Percentiles rank a stretch among this genome's conserved stretches.
These are phyloP conservation scores for Alternaria sp. DNA, from an alignment of 2,329 filamentous ascomycete genomes.

Conservation along the genomic window DNA sequence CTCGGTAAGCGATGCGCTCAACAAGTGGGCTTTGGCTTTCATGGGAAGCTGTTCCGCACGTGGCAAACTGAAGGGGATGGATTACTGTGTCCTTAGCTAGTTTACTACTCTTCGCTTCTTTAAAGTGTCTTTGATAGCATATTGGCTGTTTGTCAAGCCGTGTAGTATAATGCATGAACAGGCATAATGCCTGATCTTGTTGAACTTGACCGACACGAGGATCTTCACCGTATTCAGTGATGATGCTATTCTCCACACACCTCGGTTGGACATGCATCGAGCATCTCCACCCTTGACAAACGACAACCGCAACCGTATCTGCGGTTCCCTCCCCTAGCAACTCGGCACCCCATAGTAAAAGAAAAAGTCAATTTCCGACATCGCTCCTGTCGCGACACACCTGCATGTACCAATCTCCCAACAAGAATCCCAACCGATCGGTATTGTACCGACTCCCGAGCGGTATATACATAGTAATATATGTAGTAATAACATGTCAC, in stretches of 20 bases:
- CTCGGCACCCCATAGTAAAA: neutral
- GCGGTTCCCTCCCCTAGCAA: neutral
- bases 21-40: neutral
- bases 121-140: conserved; percentile 1
- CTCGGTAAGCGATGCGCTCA: neutral
- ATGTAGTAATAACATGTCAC: neutral
- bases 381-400: neutral
- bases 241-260: neutral
- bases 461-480: neutral
- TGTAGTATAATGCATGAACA: conserved; percentile 4
- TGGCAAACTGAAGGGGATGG: neutral
- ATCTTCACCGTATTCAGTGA: neutral
- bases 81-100: neutral
- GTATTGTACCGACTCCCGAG: neutral
- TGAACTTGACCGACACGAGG: neutral
- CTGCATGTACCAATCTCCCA: neutral
- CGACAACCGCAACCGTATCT: neutral
- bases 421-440: neutral
- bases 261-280: neutral
- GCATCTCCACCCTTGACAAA: conserved; percentile 1
- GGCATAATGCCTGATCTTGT: neutral
- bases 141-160: neutral
- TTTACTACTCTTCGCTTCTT: neutral
- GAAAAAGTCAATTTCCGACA: neutral
- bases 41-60: neutral